Conservation (phyloP, 2,329 filamentous ascomycete species). For the Tolypocladium capitatum region DNA sequence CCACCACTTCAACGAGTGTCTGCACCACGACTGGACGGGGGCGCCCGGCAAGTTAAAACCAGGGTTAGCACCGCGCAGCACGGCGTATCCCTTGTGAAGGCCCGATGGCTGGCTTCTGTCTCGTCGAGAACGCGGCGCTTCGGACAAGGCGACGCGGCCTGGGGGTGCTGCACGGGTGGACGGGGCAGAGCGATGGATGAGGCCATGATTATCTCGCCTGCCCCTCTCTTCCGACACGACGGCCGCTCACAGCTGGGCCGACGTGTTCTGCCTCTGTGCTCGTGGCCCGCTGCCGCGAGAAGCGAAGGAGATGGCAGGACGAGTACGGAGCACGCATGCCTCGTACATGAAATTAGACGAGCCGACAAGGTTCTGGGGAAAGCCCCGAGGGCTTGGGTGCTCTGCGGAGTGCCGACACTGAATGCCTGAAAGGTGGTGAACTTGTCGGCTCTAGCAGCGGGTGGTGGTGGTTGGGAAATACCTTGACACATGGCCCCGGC, state of each 20-base stretch:
- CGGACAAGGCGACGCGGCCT: neutral
- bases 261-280: neutral
- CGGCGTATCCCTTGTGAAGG: neutral
- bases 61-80: too few relatives aligned
- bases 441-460: neutral
- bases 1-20: neutral
- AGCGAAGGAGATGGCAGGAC: neutral
- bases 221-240: neutral
- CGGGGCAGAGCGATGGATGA: neutral
- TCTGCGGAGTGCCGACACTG: neutral
- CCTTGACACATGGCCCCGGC: neutral
- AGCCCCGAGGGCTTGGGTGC: neutral
- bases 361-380: neutral
- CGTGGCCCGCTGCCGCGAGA: neutral
- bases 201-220: neutral
- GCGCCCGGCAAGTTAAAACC: too few relatives aligned
- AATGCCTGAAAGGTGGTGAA: neutral
- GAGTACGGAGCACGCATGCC: neutral
- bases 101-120: neutral
- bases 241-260: neutral
- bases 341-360: neutral
- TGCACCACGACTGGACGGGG: neutral
- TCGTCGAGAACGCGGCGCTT: neutral
- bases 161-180: neutral
- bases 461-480: neutral